phyloP scores from a whole-genome alignment of 2,329 filamentous ascomycete genomes.

The Podosphaera fusca region DNA sequence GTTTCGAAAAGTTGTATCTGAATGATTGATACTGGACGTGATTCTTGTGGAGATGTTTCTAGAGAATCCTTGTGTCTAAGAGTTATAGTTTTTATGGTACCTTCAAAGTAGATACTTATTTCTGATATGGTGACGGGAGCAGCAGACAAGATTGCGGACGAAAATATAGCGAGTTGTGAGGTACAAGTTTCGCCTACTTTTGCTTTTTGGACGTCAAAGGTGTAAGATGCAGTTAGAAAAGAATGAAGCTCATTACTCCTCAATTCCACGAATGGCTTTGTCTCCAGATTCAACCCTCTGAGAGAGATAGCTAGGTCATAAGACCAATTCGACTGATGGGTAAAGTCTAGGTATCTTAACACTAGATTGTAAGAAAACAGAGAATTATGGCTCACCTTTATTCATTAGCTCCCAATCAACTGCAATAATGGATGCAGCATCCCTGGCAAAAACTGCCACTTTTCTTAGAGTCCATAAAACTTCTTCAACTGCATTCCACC shows the following conservation, averaged over 20 bases:
- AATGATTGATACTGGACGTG: slow-evolving; percentile 4
- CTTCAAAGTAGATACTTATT: slow-evolving; percentile 31
- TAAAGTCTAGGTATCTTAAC: slow-evolving; percentile 23
- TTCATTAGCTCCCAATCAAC: slow-evolving; percentile 44
- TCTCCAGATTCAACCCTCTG: slow-evolving; percentile 22
- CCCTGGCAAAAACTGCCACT: slow-evolving; percentile 28
- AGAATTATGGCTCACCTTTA: slow-evolving; percentile 23
- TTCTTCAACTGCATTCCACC: slow-evolving; percentile 35
- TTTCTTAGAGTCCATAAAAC: slow-evolving; percentile 36
- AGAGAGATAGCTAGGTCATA: slow-evolving; percentile 37
- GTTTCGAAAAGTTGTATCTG: slow-evolving; percentile 9
- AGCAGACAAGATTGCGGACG: slow-evolving; percentile 29
- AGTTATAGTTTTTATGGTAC: slow-evolving; percentile 30
- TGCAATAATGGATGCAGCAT: slow-evolving; percentile 32
- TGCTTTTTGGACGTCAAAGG: slow-evolving; percentile 33
- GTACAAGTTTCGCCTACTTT: slow-evolving; percentile 35
- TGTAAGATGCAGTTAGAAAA: slow-evolving; percentile 30
- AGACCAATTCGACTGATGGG: slow-evolving; percentile 30
- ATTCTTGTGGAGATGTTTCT: slow-evolving; percentile 17
- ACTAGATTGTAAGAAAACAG: background rate
- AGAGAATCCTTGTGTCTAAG: background rate
- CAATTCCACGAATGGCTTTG: slow-evolving; percentile 27
- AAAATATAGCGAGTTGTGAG: slow-evolving; percentile 34
- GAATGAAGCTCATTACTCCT: slow-evolving; percentile 28
- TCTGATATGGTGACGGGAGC: slow-evolving; percentile 27